Percentiles rank a stretch among this genome's conserved stretches.
phyloP scores from a whole-genome alignment of 768 basidiomycete species.

The Termitomyces sp. region DNA sequence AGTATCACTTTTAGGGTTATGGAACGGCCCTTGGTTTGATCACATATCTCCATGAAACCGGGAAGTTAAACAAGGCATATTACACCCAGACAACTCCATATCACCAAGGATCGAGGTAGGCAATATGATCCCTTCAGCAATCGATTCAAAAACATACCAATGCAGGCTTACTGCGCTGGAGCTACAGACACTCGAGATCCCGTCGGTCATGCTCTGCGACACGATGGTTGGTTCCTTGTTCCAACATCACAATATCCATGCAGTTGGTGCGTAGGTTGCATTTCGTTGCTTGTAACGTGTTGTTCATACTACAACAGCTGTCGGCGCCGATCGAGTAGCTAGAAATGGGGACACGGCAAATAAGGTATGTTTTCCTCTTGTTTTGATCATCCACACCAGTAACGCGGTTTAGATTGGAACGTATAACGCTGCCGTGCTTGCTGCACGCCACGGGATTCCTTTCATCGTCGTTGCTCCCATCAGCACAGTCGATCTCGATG shows the following conservation, averaged over 20 bases:
- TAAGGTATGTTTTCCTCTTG: slow-evolving; percentile 47
- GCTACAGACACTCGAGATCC: slow-evolving; percentile 77
- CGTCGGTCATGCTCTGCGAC: slow-evolving; percentile 93
- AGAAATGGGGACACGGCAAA: slow-evolving; percentile 97
- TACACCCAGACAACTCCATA: slow-evolving; percentile 95
- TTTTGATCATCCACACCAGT: background rate
- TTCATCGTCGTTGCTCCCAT: slow-evolving; percentile 94
- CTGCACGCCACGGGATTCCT: slow-evolving; percentile 81
- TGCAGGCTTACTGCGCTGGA: slow-evolving; percentile 85
- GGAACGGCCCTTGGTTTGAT: slow-evolving; percentile 94
- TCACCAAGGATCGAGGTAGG: slow-evolving; percentile 83
- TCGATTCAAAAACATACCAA: background rate
- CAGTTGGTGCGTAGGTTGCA: slow-evolving; percentile 53
- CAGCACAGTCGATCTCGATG: slow-evolving; percentile 85
- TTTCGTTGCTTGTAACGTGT: background rate
- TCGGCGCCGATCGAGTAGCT: slow-evolving; percentile 88
- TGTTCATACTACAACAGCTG: slow-evolving; percentile 41
- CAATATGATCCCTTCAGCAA: background rate
- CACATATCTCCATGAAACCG: slow-evolving; percentile 79
- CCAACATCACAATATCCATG: slow-evolving; percentile 81
- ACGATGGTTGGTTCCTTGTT: slow-evolving; percentile 97
- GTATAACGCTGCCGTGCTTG: slow-evolving; percentile 93
- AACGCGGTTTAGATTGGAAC: slow-evolving; percentile 66
- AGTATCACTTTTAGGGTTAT: slow-evolving; percentile 66
- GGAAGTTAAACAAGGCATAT: slow-evolving; percentile 77